Evolutionary conservation across 2,329 filamentous ascomycete species (phyloP).

Genomic region (Mollisia scopiformis): DNA sequence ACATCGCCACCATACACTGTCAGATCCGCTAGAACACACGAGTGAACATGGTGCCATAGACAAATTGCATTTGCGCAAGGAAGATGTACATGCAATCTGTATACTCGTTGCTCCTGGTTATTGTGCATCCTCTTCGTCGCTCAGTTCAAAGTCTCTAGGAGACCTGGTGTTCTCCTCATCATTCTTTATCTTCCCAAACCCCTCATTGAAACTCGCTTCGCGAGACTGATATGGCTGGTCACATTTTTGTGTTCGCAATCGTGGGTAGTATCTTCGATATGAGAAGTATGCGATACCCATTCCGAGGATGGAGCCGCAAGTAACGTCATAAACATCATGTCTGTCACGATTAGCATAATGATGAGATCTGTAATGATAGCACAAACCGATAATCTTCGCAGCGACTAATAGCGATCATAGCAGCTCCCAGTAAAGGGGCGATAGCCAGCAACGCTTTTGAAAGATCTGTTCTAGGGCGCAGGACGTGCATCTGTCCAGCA

Average conservation of each 20-base stretch:
- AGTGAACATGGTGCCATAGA: too few relatives aligned
- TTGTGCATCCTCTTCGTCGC: conserved; percentile 26
- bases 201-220: conserved; percentile 32
- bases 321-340: conserved; percentile 73
- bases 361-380: background rate
- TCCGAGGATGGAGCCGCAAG: conserved; percentile 62
- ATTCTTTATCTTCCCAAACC: conserved; percentile 36
- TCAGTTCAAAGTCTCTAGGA: conserved; percentile 26
- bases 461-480: conserved; percentile 49
- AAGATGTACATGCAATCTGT: background rate
- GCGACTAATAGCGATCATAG: conserved; percentile 69
- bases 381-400: conserved; percentile 65
- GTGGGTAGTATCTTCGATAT: conserved; percentile 67
- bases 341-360: conserved; percentile 13
- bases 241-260: conserved; percentile 53
- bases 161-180: conserved; percentile 33
- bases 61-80: too few relatives aligned
- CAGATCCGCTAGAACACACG: too few relatives aligned
- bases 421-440: conserved; percentile 61
- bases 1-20: too few relatives aligned
- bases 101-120: background rate
- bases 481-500: conserved; percentile 67
- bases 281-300: conserved; percentile 65
- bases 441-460: conserved; percentile 60
- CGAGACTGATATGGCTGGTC: conserved; percentile 57